Percentiles rank a stretch among this genome's conserved stretches.
phyloP scores from a whole-genome alignment of 192 early-diverging fungal species.

The Hyaloraphidium curvatum region DNA sequence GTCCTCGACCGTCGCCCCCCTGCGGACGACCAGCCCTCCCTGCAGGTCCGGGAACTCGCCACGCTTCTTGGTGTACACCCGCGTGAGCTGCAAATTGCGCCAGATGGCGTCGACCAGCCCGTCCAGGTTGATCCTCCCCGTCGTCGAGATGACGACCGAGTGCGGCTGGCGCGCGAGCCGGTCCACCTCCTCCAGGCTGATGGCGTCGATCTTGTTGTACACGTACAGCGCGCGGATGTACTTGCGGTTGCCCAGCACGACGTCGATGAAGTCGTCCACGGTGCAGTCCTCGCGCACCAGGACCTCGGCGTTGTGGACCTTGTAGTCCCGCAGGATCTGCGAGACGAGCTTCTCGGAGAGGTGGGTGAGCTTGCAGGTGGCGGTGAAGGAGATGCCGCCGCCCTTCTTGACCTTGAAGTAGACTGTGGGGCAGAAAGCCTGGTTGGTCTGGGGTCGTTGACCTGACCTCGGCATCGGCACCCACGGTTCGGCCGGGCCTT shows the following conservation, averaged over 20 bases:
- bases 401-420: constrained; percentile 97
- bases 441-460: not conserved
- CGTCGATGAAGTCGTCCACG: constrained; percentile 95
- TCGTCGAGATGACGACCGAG: constrained; percentile 78
- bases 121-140: constrained; percentile 84
- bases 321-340: constrained; percentile 88
- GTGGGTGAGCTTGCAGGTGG: constrained; percentile 67
- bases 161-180: constrained; percentile 69
- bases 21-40: constrained; percentile 73
- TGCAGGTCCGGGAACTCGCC: constrained; percentile 89
- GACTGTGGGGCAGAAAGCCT: constrained; percentile 14
- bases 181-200: constrained; percentile 90
- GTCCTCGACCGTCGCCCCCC: constrained; percentile 59
- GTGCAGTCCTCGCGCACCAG: constrained; percentile 91
- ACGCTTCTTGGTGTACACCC: constrained; percentile 92
- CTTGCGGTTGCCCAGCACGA: constrained; percentile 93
- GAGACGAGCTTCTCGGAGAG: constrained; percentile 78
- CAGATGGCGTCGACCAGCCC: constrained; percentile 79
- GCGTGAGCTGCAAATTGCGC: constrained; percentile 68
- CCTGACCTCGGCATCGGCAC: not conserved
- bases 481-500: constrained; percentile 54
- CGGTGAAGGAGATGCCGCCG: constrained; percentile 87
- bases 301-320: constrained; percentile 95
- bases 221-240: constrained; percentile 89
- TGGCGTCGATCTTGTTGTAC: constrained; percentile 93